phyloP scores from a whole-genome alignment of 441 rosid genomes.

The Populus tomentosa region DNA sequence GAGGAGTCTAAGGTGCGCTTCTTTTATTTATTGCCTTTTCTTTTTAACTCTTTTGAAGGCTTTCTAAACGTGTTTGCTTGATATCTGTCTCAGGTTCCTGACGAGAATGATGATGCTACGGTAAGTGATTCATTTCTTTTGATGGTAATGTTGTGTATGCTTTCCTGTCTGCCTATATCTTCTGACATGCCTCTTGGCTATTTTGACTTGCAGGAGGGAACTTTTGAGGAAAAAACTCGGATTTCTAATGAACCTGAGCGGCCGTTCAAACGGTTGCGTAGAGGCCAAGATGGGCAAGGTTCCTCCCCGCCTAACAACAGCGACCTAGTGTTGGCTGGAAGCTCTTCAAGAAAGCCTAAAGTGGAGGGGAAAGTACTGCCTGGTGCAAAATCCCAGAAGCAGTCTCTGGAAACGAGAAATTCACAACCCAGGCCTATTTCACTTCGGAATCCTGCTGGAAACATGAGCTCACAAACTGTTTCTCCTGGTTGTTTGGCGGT shows the following conservation, averaged over 20 bases:
- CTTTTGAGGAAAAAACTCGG: constrained; percentile 41
- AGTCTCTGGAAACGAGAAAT: constrained; percentile 8
- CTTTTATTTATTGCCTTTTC: not conserved
- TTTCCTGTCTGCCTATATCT: constrained; percentile 1
- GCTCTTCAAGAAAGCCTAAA: constrained; percentile 28
- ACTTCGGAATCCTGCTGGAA: constrained; percentile 15
- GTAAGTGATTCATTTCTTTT: constrained; percentile 33
- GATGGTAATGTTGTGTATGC: not conserved
- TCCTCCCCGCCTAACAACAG: constrained; percentile 22
- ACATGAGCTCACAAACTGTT: constrained; percentile 25
- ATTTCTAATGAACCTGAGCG: constrained; percentile 41
- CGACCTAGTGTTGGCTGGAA: constrained; percentile 24
- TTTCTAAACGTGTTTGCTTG: not conserved
- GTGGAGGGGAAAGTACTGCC: constrained; percentile 28
- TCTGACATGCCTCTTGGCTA: constrained; percentile 11
- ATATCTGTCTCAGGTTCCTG: constrained; percentile 35
- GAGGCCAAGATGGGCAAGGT: constrained; percentile 38
- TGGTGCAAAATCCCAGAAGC: constrained; percentile 15
- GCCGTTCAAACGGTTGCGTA: constrained; percentile 68
- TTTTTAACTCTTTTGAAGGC: not conserved
- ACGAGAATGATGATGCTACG: constrained; percentile 19
- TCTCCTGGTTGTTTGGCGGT: constrained; percentile 21
- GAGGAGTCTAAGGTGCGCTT: not conserved
- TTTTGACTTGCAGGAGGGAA: constrained; percentile 33
- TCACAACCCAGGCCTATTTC: constrained; percentile 14